Conservation (phyloP, 441 rosid genomes). For the Bruguiera hainesii region DNA sequence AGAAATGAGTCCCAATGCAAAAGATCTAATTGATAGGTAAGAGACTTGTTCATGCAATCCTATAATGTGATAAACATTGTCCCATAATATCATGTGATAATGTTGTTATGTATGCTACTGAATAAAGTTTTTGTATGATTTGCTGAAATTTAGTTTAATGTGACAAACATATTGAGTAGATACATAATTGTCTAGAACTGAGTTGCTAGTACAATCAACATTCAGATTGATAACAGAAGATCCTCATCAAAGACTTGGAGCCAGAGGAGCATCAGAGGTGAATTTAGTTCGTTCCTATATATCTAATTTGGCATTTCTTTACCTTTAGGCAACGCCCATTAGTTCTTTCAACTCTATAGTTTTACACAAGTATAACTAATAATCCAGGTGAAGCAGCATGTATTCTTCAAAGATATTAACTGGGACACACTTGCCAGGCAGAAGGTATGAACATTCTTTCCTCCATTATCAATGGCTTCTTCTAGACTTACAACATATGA, state of each 20-base stretch:
- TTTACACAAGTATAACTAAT: constrained; percentile 12
- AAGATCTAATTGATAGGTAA: constrained; percentile 85
- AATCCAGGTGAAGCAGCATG: constrained; percentile 86
- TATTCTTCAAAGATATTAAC: constrained; percentile 87
- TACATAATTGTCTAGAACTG: background rate
- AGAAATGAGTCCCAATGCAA: constrained; percentile 88
- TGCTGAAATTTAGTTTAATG: no score
- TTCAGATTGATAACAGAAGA: constrained; percentile 91
- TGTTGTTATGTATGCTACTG: no score
- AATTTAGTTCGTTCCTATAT: constrained; percentile 20
- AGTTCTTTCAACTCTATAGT: constrained; percentile 14
- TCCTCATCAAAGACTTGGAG: constrained; percentile 97
- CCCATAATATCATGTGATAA: no score
- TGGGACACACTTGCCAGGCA: constrained; percentile 99
- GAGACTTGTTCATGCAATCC: no score
- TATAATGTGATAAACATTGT: no score
- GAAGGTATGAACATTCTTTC: constrained; percentile 48
- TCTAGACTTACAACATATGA: background rate
- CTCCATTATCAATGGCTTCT: background rate
- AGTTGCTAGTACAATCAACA: constrained; percentile 15
- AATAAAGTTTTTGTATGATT: no score
- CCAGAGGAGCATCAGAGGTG: constrained; percentile 94
- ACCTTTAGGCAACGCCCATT: background rate
- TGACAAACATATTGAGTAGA: background rate
- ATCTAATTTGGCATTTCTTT: constrained; percentile 14